Conservation (phyloP, 2,329 filamentous ascomycete genomes). For the Paecilomyces niveus region DNA sequence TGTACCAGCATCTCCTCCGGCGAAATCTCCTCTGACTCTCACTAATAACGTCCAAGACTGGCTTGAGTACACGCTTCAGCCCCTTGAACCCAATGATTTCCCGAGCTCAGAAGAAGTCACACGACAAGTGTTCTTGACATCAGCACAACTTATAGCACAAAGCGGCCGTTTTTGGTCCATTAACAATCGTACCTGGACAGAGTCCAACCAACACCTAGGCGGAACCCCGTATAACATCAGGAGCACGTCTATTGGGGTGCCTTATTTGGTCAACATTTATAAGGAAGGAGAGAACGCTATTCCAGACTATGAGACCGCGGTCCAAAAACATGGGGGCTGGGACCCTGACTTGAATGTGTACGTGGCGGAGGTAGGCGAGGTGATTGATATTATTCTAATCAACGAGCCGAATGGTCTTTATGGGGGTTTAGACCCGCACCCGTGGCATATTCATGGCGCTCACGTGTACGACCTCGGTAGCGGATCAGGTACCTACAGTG, state of each 20-base stretch:
- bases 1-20: not conserved
- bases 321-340: conserved; percentile 32
- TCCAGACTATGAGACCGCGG: conserved; percentile 34
- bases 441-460: conserved; percentile 41
- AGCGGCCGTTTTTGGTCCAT: conserved; percentile 12
- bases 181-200: conserved; percentile 35
- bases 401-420: conserved; percentile 22
- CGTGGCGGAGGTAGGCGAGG: conserved; percentile 39
- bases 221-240: conserved; percentile 40
- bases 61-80: conserved; percentile 1
- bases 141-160: not conserved
- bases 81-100: conserved; percentile 8
- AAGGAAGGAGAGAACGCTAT: conserved; percentile 28
- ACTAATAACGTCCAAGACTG: conserved; percentile 8
- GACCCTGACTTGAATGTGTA: conserved; percentile 35
- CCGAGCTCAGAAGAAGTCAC: conserved; percentile 27
- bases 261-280: conserved; percentile 44
- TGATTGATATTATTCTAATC: conserved; percentile 39
- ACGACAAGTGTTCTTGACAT: not conserved
- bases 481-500: conserved; percentile 41
- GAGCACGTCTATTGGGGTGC: conserved; percentile 21
- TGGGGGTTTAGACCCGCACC: conserved; percentile 34
- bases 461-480: conserved; percentile 42
- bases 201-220: conserved; percentile 26
- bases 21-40: conserved; percentile 12